Base-by-base conservation (phyloP, 2,329 filamentous ascomycete species). In the Monilinia fructicola region DNA sequence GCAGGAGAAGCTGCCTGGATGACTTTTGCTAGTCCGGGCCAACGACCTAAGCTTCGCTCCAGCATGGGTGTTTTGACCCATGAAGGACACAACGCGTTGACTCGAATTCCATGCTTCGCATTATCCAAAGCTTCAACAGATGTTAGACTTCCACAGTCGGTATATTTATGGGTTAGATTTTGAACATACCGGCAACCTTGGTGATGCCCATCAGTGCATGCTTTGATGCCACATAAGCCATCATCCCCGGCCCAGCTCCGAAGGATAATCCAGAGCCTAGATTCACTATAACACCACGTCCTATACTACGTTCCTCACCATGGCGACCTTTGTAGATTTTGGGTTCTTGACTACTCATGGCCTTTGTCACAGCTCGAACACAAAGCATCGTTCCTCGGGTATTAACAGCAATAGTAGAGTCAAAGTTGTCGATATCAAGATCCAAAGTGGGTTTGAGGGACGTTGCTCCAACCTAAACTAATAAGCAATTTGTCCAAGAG, bases 381-480 rank as follows among this genome's bases (percentile, higher is more conserved):
- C 35, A 54, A 14, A 77, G 73, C 65, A 77, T 67, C 21, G 76
- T 44, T 1, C 78, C 78, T 21, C 71, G 72, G 10, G 74, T 67
- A 54, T 79, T 79, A 21, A 78, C 73, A 5, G 70, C 70, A 16
- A 78, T 67, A 2, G 78, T 71, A 26, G 74, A 73, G 23, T 75
- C 68, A 54, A 71, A 68, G 14, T 73, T 69, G 11, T 65, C 50
- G 1, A 76, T 60, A 7, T 70, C 63, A 48, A 72, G 70, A 23
- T 71, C 74, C n/a, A 56, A 10, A 72, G 75, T 58, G 12, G 31
- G 54, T 23, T 18, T n/a, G 54, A 40, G 54, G 5, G 54, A 55
- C 23, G 31, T 55, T 1, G 54, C 35, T 26, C 54, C 54, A 55
- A 55, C 35, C 54, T 55, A 23, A 4, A 55, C 18, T 16, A 35